phyloP scores from a whole-genome alignment of 768 basidiomycete genomes.

The Guyanaporus albipodus region DNA sequence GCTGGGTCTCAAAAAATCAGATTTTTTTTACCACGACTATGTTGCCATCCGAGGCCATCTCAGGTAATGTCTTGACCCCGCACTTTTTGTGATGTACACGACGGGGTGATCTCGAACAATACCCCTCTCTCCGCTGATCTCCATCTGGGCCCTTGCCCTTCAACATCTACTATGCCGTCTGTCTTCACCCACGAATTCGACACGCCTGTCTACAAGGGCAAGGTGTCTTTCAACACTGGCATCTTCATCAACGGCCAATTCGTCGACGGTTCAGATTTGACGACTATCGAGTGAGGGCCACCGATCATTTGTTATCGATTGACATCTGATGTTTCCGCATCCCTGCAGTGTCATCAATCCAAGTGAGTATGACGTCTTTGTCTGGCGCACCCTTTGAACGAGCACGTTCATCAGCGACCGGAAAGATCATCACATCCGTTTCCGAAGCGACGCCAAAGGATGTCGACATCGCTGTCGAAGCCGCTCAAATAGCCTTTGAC shows the following conservation, averaged over 20 bases:
- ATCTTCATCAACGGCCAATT: conserved; percentile 72
- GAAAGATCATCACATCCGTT: conserved; percentile 55
- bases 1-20: too few relatives aligned
- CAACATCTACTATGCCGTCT: conserved; percentile 35
- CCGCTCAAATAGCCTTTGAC: conserved; percentile 58
- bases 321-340: background rate
- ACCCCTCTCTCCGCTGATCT: too few relatives aligned
- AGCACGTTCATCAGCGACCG: conserved; percentile 45
- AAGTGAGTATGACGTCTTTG: conserved; percentile 26
- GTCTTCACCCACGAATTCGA: conserved; percentile 50
- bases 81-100: too few relatives aligned
- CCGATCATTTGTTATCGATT: background rate
- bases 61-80: too few relatives aligned
- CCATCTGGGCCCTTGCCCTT: too few relatives aligned
- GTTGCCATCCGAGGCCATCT: too few relatives aligned
- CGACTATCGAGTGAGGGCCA: conserved; percentile 65
- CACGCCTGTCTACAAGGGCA: conserved; percentile 54
- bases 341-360: conserved; percentile 55
- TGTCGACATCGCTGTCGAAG: conserved; percentile 71
- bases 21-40: too few relatives aligned
- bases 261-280: conserved; percentile 49
- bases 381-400: background rate
- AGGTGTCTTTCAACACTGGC: conserved; percentile 54
- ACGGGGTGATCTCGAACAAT: too few relatives aligned
- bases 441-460: conserved; percentile 60